Conservation (phyloP, 2,329 filamentous ascomycete genomes). For the Dryadomyces quercus-mongolicae region DNA sequence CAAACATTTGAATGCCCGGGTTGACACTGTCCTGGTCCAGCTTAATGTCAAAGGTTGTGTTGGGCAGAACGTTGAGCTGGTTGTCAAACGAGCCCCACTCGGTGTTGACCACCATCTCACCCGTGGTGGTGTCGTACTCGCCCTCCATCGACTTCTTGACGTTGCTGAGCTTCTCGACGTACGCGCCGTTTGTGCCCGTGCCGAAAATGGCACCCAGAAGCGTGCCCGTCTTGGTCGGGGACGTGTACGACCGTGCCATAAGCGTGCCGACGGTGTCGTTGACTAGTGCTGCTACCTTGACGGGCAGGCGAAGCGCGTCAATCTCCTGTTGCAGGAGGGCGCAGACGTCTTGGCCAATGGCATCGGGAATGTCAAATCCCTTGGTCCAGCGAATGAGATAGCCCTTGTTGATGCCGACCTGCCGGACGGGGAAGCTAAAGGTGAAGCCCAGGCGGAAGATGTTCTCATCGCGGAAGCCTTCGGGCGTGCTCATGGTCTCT, state of each 20-base stretch:
- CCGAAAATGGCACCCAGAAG: constrained; percentile 95
- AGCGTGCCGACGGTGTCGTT: constrained; percentile 97
- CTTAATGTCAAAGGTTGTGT: constrained; percentile 67
- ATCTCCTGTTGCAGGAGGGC: constrained; percentile 80
- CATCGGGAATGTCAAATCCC: constrained; percentile 93
- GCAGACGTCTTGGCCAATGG: constrained; percentile 89
- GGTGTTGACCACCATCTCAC: constrained; percentile 94
- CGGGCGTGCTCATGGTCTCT: constrained; percentile 43
- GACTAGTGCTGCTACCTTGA: constrained; percentile 88
- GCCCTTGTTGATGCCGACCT: constrained; percentile 90
- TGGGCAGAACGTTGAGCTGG: constrained; percentile 73
- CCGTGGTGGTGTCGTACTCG: constrained; percentile 66
- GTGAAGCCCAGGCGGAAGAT: constrained; percentile 96
- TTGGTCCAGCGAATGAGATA: constrained; percentile 96
- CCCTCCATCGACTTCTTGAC: constrained; percentile 66
- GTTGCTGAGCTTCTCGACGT: constrained; percentile 81
- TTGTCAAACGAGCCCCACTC: constrained; percentile 99
- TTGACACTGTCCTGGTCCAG: constrained; percentile 77
- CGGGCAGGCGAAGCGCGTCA: constrained; percentile 72
- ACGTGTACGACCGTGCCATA: constrained; percentile 94
- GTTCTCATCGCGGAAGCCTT: constrained; percentile 56
- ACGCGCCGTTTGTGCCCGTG: constrained; percentile 94
- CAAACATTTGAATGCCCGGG: constrained; percentile 95
- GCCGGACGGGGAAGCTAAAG: constrained; percentile 93
- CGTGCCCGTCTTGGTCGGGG: constrained; percentile 73